Conservation (phyloP, 495 filamentous ascomycete species). For the Tuber umbilicatum region DNA sequence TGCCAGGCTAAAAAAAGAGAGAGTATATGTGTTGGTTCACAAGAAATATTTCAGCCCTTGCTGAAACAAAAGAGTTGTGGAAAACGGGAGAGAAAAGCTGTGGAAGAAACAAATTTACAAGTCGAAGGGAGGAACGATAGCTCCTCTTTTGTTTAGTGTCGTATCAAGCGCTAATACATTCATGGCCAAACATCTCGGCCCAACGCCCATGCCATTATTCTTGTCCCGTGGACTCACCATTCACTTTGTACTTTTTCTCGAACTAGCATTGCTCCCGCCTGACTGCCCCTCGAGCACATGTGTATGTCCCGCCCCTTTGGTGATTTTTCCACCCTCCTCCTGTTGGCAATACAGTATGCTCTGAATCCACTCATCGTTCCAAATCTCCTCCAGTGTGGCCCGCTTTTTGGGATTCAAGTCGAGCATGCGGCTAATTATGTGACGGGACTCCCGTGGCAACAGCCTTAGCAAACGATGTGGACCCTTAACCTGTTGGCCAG, state of each 20-base stretch:
- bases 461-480: conserved; percentile 90
- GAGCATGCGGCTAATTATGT: conserved; percentile 88
- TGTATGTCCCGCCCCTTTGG: conserved; percentile 52
- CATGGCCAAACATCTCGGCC: not conserved
- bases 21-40: not conserved
- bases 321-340: conserved; percentile 52
- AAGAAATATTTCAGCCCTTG: not conserved
- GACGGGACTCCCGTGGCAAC: conserved; percentile 78
- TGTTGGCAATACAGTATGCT: conserved; percentile 60
- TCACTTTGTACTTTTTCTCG: conserved; percentile 33
- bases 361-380: conserved; percentile 83
- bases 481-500: conserved; percentile 59
- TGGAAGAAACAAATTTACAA: not conserved
- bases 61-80: not conserved
- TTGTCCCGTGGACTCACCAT: not conserved
- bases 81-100: not conserved
- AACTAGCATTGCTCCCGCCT: conserved; percentile 27
- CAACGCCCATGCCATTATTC: not conserved
- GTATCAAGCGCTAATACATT: not conserved
- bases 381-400: conserved; percentile 74
- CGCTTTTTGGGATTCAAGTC: conserved; percentile 78
- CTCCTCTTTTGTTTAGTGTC: not conserved
- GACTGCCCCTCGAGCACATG: conserved; percentile 46
- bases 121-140: not conserved
- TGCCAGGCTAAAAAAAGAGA: not conserved